A percentile compares a stretch with the other conserved stretches of the same genome.
Evolutionary conservation across 2,329 filamentous ascomycete genomes (phyloP).

Genomic region (Cladosporium sp.): DNA sequence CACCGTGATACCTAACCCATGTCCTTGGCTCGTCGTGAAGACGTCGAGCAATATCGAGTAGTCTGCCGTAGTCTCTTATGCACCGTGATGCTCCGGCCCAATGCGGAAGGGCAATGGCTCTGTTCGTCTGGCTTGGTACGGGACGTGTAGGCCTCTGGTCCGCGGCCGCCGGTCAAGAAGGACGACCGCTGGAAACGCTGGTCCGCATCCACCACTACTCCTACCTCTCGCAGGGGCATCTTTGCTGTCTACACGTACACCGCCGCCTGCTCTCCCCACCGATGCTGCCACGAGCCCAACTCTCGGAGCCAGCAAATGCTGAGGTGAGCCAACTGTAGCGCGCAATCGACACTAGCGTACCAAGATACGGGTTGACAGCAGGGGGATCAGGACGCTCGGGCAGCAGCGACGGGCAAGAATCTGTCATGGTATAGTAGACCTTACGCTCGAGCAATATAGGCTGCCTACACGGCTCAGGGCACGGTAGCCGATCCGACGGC

Average conservation of each 20-base stretch:
- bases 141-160: too few relatives aligned
- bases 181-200: not conserved
- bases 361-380: not conserved
- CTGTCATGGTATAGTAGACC: conserved; percentile 4
- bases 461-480: not conserved
- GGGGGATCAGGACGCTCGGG: conserved; percentile 6
- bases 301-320: not conserved
- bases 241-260: not conserved
- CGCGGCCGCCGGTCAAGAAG: not conserved
- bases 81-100: not conserved
- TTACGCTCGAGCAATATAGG: conserved; percentile 7
- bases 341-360: conserved; percentile 4
- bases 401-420: conserved; percentile 1
- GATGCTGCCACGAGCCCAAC: not conserved
- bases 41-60: not conserved
- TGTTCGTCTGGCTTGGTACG: not conserved
- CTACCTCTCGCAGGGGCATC: not conserved
- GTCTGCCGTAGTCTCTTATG: not conserved
- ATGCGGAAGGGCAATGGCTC: not conserved
- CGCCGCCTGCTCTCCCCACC: conserved; percentile 5
- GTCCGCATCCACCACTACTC: not conserved
- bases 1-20: not conserved
- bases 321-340: not conserved
- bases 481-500: conserved; percentile 6
- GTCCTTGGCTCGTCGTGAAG: conserved; percentile 9